A percentile compares a stretch with the other conserved stretches of the same genome.
Evolutionary conservation across 805 yeast species (phyloP).

Genomic region (Teunomyces tritomae): DNA sequence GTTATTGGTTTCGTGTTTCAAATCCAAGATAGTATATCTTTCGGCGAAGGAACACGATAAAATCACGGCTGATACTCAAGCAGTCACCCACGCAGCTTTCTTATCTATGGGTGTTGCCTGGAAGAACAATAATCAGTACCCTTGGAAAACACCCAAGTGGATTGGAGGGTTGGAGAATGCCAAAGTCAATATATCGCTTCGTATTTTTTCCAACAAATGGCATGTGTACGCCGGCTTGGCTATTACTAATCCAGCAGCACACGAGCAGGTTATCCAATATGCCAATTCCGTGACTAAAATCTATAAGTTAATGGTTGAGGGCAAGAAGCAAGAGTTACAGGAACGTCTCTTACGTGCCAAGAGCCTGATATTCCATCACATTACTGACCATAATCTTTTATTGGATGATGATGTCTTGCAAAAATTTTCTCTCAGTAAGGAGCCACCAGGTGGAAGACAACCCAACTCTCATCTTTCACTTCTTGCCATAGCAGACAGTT

Average conservation of each 20-base stretch:
- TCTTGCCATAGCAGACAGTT: constrained; percentile 88
- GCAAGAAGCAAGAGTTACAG: constrained; percentile 54
- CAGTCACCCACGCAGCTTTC: constrained; percentile 97
- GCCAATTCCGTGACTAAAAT: constrained; percentile 80
- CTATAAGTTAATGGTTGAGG: constrained; percentile 78
- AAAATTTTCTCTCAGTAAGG: constrained; percentile 71
- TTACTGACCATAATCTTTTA: constrained; percentile 52
- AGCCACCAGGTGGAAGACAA: constrained; percentile 61
- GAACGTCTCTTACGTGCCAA: constrained; percentile 65
- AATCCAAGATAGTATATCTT: constrained; percentile 73
- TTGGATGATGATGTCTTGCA: constrained; percentile 79
- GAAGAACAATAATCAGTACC: constrained; percentile 78
- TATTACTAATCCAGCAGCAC: constrained; percentile 93
- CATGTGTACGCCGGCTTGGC: constrained; percentile 98
- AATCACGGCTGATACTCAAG: constrained; percentile 97
- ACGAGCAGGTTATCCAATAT: constrained; percentile 85
- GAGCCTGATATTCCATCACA: constrained; percentile 71
- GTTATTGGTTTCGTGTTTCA: constrained; percentile 62
- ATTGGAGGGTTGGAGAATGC: constrained; percentile 95
- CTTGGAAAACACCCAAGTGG: constrained; percentile 88
- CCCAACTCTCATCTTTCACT: constrained; percentile 90
- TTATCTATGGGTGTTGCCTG: constrained; percentile 97
- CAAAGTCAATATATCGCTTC: constrained; percentile 84
- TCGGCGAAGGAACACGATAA: constrained; percentile 88
- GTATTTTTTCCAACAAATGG: constrained; percentile 93